Evolutionary conservation across 179 eudicot species (phyloP).

Genomic region (Beta lomatogona): DNA sequence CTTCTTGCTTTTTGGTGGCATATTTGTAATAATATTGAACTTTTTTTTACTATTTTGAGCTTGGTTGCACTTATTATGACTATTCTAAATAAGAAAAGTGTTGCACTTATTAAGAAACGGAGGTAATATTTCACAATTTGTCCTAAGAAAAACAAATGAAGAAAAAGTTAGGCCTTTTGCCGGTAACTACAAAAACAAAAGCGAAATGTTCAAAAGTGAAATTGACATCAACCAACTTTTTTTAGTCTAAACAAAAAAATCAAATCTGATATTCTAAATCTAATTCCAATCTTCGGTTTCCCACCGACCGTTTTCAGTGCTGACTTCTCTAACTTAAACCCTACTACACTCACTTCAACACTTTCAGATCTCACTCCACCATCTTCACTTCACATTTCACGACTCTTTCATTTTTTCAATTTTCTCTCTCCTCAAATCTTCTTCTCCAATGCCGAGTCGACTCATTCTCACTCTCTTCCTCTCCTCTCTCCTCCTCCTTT

Average conservation of each 20-base stretch:
- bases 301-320: not conserved
- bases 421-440: not conserved
- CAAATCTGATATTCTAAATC: not conserved
- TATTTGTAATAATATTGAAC: too few relatives aligned
- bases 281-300: too few relatives aligned
- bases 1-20: too few relatives aligned
- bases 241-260: not conserved
- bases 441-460: constrained; percentile 42
- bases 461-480: constrained; percentile 40
- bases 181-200: not conserved
- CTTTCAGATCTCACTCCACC: constrained; percentile 16
- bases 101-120: too few relatives aligned
- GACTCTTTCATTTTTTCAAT: not conserved
- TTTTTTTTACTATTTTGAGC: too few relatives aligned
- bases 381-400: not conserved
- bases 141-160: too few relatives aligned
- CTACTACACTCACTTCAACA: not conserved
- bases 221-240: too few relatives aligned
- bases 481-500: constrained; percentile 39
- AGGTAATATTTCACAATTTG: too few relatives aligned
- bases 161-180: not conserved
- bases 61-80: too few relatives aligned
- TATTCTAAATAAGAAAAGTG: too few relatives aligned
- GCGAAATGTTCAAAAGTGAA: too few relatives aligned
- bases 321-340: constrained; percentile 8